A percentile compares a stretch with the other conserved stretches of the same genome.
These are phyloP conservation scores for Pelargonium citronellum DNA, from an alignment of 441 rosid species.

Conservation along the genomic window DNA sequence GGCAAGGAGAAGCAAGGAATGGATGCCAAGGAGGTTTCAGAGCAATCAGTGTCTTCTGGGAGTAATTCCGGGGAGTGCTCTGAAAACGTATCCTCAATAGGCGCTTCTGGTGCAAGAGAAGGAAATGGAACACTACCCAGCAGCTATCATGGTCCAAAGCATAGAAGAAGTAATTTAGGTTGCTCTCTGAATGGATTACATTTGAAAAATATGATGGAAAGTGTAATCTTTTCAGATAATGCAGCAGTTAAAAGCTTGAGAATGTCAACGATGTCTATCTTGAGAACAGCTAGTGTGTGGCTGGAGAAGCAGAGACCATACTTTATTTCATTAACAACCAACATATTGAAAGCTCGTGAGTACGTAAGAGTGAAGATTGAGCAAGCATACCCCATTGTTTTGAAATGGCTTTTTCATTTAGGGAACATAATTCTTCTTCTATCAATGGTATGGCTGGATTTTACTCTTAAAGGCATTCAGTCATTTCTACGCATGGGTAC, in stretches of 20 bases:
- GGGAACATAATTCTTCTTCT: constrained; percentile 69
- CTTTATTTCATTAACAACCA: constrained; percentile 31
- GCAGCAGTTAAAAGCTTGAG: constrained; percentile 40
- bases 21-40: constrained; percentile 25
- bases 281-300: constrained; percentile 46
- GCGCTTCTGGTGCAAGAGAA: constrained; percentile 26
- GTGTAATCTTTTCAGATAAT: constrained; percentile 43
- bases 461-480: constrained; percentile 74
- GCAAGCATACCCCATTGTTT: constrained; percentile 49
- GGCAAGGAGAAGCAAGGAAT: constrained; percentile 36
- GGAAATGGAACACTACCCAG: constrained; percentile 34
- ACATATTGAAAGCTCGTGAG: constrained; percentile 41
- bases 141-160: constrained; percentile 30
- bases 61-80: constrained; percentile 28
- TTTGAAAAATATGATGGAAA: constrained; percentile 40
- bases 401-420: constrained; percentile 58
- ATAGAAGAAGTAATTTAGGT: constrained; percentile 32
- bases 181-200: constrained; percentile 37
- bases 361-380: constrained; percentile 41
- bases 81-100: constrained; percentile 29
- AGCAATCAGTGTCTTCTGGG: constrained; percentile 28
- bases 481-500: constrained; percentile 87
- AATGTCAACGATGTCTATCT: constrained; percentile 30
- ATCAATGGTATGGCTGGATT: constrained; percentile 81
- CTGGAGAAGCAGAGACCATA: constrained; percentile 58